These are phyloP conservation scores for Tylopilus subfusipes DNA, from an alignment of 768 basidiomycete genomes.

Conservation along the genomic window DNA sequence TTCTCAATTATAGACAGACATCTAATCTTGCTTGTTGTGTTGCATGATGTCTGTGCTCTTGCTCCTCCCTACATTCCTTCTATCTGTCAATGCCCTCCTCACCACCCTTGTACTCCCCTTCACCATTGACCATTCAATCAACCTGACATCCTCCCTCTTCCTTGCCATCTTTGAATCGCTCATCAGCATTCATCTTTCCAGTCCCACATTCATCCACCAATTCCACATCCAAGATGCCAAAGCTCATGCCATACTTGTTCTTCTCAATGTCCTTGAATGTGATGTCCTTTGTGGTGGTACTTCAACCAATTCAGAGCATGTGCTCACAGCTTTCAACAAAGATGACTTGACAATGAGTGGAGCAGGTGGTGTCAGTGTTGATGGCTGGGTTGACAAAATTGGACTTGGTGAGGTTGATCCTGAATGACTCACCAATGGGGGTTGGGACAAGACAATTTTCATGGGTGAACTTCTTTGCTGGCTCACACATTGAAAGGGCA, in stretches of 20 bases:
- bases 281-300: constrained; percentile 43
- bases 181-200: constrained; percentile 60
- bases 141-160: constrained; percentile 73
- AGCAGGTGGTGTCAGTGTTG: constrained; percentile 26
- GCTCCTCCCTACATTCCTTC: constrained; percentile 16
- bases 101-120: constrained; percentile 43
- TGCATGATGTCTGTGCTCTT: too few relatives aligned
- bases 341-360: constrained; percentile 19
- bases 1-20: too few relatives aligned
- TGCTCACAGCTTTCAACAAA: constrained; percentile 20
- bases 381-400: constrained; percentile 30
- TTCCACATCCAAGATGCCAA: constrained; percentile 55
- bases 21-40: too few relatives aligned
- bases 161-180: too few relatives aligned
- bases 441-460: too few relatives aligned
- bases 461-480: too few relatives aligned
- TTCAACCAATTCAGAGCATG: too few relatives aligned
- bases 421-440: too few relatives aligned
- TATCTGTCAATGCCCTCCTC: constrained; percentile 46
- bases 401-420: too few relatives aligned
- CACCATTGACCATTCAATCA: constrained; percentile 45
- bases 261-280: constrained; percentile 67
- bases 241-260: constrained; percentile 73
- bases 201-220: constrained; percentile 33
- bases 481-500: constrained; percentile 50